Percentiles rank a stretch among this genome's conserved stretches.
Evolutionary conservation across 805 yeast species (phyloP).

Genomic region (Clavispora asparagi): DNA sequence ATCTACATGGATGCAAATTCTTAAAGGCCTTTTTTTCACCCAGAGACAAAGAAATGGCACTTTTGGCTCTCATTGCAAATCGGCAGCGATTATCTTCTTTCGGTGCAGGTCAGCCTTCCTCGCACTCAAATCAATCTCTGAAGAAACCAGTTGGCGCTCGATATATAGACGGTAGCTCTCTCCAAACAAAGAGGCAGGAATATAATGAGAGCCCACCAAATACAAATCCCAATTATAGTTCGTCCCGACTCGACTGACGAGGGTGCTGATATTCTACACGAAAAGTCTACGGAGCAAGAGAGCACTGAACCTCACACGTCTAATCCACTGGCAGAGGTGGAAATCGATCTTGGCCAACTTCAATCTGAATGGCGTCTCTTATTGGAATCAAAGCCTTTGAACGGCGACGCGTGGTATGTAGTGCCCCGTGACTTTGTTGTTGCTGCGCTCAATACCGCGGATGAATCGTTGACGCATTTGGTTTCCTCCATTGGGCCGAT

Average conservation of each 20-base stretch:
- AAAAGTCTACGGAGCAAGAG: neutral
- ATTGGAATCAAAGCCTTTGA: conserved; percentile 13
- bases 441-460: conserved; percentile 31
- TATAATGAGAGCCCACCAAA: neutral
- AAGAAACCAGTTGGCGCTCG: neutral
- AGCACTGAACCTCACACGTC: neutral
- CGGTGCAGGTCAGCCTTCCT: neutral
- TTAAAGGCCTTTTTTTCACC: too few species aligned
- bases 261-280: too few species aligned
- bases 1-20: too few species aligned
- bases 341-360: neutral
- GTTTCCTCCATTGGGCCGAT: conserved; percentile 39
- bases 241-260: neutral
- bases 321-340: neutral
- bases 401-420: conserved; percentile 47
- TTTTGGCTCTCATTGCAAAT: too few species aligned
- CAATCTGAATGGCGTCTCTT: conserved; percentile 8
- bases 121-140: neutral
- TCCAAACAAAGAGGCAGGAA: neutral
- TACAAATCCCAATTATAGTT: neutral
- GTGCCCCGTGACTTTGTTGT: conserved; percentile 45
- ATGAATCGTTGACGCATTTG: conserved; percentile 20
- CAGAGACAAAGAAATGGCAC: too few species aligned
- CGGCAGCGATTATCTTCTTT: neutral
- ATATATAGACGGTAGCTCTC: neutral